Evolutionary conservation across 1,284 basidiomycete genomes (phyloP).

Genomic region (Pseudozyma pruni): DNA sequence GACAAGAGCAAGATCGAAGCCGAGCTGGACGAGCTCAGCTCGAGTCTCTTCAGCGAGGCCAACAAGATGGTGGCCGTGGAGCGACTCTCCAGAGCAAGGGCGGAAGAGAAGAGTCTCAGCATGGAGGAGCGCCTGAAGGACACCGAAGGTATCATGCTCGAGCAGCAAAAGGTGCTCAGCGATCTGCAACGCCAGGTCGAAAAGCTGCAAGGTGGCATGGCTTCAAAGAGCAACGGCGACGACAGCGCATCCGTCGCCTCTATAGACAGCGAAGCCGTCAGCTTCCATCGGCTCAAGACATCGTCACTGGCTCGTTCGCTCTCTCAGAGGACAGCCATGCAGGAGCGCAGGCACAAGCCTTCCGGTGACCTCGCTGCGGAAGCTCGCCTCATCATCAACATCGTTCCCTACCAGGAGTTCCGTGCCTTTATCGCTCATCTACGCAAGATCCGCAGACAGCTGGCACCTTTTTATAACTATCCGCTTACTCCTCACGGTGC

Average conservation of each 20-base stretch:
- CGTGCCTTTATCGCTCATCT: slow-evolving; percentile 83
- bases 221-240: slow-evolving; percentile 19
- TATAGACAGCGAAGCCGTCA: slow-evolving; percentile 39
- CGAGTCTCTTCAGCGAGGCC: slow-evolving; percentile 72
- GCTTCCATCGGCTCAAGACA: slow-evolving; percentile 44
- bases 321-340: slow-evolving; percentile 32
- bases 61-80: slow-evolving; percentile 80
- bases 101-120: slow-evolving; percentile 83
- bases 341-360: slow-evolving; percentile 28
- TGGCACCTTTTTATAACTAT: slow-evolving; percentile 60
- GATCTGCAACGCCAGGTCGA: slow-evolving; percentile 88
- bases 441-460: slow-evolving; percentile 74
- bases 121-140: slow-evolving; percentile 83
- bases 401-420: slow-evolving; percentile 85
- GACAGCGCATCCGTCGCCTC: slow-evolving; percentile 29
- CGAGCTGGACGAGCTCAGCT: slow-evolving; percentile 87
- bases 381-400: slow-evolving; percentile 58
- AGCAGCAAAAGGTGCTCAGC: slow-evolving; percentile 72
- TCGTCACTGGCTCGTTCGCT: slow-evolving; percentile 37
- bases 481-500: slow-evolving; percentile 19
- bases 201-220: slow-evolving; percentile 55
- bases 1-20: slow-evolving; percentile 72
- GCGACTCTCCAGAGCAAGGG: slow-evolving; percentile 77
- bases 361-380: slow-evolving; percentile 24
- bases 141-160: slow-evolving; percentile 76